Evolutionary conservation across 164 flowering plant genomes (phyloP).

Genomic region (Aristolochia fimbriata): DNA sequence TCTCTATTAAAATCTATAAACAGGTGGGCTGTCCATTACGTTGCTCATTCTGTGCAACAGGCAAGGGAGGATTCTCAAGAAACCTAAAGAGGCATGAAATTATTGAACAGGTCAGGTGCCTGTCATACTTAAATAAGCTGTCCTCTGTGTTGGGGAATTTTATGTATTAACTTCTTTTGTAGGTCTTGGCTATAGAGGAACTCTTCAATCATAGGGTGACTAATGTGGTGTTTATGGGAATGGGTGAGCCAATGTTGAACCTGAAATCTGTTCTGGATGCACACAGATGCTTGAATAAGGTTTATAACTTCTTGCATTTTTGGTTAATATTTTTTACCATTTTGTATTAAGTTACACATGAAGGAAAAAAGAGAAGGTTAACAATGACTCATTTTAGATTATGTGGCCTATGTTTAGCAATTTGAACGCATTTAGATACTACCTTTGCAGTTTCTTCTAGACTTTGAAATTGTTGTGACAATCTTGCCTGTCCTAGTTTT

Average conservation of each 20-base stretch:
- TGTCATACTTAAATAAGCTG: background rate
- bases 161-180: slow-evolving; percentile 3
- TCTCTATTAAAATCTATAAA: background rate
- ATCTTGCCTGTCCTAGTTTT: no score
- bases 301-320: slow-evolving; percentile 6
- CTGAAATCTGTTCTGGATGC: slow-evolving; percentile 86
- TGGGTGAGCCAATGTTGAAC: slow-evolving; percentile 99
- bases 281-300: slow-evolving; percentile 86
- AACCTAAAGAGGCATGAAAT: slow-evolving; percentile 92
- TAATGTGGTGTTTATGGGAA: slow-evolving; percentile 98
- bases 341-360: no score
- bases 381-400: background rate
- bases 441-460: background rate
- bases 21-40: slow-evolving; percentile 97
- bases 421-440: background rate
- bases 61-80: slow-evolving; percentile 94
- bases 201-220: slow-evolving; percentile 77
- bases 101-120: slow-evolving; percentile 75
- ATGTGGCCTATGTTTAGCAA: background rate
- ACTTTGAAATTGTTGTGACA: background rate
- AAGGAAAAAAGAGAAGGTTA: no score
- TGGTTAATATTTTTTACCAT: background rate
- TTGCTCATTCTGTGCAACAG: slow-evolving; percentile 98
- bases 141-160: no score
- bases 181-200: slow-evolving; percentile 94